Evolutionary conservation across 2,329 filamentous ascomycete genomes (phyloP), one percentile per base, ranked within the genome.

Genomic region (Gyromitra esculenta): DNA sequence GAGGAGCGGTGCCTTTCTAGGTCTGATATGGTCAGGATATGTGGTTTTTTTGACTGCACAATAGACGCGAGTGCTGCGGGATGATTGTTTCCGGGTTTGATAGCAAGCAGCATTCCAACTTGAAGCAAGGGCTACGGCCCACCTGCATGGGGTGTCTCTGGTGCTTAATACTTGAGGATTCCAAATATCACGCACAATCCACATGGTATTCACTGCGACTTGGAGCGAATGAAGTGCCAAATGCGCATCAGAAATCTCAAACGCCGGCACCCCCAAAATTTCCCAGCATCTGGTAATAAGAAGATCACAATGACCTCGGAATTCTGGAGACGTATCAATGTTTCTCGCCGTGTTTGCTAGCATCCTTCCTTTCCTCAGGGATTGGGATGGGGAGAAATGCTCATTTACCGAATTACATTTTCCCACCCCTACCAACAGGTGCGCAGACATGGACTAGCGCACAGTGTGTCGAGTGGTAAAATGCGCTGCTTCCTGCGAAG

Each of bases 51-150:
- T 56, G 18, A 57, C 52, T 73, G 25, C 54, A 52, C 9, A 50
- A 48, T 41, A 59, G 62, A 66, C 45, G 65, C 59, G 72, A 75
- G 72, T 71, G 41, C 72, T 75, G 64, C 65, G 48, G 57, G 72
- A 56, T 70, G 57, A 75, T 75, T 64, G 57, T 37, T 74, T 74
- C 31, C 57, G 57, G 64, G 66, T 71, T 60, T 25, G 59, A 60
- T 60, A 48, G 11, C 52, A n/a, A 57, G 35, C 45, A 21, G 37
- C 41, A 66, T 65, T 64, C 41, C 25, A 56, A 48, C 31, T 50
- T 11, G 60, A 60, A 59, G 70, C 25, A 66, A 66, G 70, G 70
- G 62, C 54, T n/a, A 48, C 64, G 64, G 48, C 54, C 71, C 71
- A 18, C 45, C 37, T 62, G 21, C 64, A 74, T 43, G 52, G n/a